These are phyloP conservation scores for Dryas integrifolia DNA, from an alignment of 331 rosid genomes.

Conservation along the genomic window DNA sequence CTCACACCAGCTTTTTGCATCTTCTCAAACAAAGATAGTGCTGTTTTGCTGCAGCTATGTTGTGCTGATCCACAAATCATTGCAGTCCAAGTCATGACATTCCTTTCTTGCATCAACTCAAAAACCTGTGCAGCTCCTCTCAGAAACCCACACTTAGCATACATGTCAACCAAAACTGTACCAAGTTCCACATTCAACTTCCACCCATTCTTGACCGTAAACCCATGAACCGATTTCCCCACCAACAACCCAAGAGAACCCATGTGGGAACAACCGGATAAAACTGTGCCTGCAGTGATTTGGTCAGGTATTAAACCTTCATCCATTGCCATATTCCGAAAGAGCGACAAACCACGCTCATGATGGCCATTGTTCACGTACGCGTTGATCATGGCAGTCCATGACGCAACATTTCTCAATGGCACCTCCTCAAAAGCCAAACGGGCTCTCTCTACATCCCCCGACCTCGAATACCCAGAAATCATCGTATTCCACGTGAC, in stretches of 20 bases:
- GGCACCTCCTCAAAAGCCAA: slow-evolving; percentile 51
- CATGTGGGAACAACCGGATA: slow-evolving; percentile 51
- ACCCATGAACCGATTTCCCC: slow-evolving; percentile 71
- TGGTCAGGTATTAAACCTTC: slow-evolving; percentile 45
- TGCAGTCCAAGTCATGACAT: slow-evolving; percentile 53
- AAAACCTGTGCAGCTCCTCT: slow-evolving; percentile 46
- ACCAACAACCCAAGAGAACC: slow-evolving; percentile 44
- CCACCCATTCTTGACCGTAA: slow-evolving; percentile 47
- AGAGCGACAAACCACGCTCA: slow-evolving; percentile 35
- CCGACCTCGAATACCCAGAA: slow-evolving; percentile 42
- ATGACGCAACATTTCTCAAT: slow-evolving; percentile 37
- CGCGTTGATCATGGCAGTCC: slow-evolving; percentile 60
- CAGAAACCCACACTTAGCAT: slow-evolving; percentile 49
- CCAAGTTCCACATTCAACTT: slow-evolving; percentile 46
- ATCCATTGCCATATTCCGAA: slow-evolving; percentile 45
- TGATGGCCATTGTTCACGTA: slow-evolving; percentile 27
- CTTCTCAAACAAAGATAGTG: slow-evolving; percentile 46
- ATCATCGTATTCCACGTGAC: slow-evolving; percentile 70
- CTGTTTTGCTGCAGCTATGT: slow-evolving; percentile 44
- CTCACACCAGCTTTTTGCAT: slow-evolving; percentile 42
- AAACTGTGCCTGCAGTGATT: slow-evolving; percentile 37
- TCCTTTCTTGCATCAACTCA: slow-evolving; percentile 38
- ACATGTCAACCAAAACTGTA: slow-evolving; percentile 52
- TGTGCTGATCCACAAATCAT: slow-evolving; percentile 51
- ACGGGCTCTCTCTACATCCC: slow-evolving; percentile 39